A percentile compares a stretch with the other conserved stretches of the same genome.
phyloP scores from a whole-genome alignment of 2,329 filamentous ascomycete genomes.

The Emmonsia crescens region DNA sequence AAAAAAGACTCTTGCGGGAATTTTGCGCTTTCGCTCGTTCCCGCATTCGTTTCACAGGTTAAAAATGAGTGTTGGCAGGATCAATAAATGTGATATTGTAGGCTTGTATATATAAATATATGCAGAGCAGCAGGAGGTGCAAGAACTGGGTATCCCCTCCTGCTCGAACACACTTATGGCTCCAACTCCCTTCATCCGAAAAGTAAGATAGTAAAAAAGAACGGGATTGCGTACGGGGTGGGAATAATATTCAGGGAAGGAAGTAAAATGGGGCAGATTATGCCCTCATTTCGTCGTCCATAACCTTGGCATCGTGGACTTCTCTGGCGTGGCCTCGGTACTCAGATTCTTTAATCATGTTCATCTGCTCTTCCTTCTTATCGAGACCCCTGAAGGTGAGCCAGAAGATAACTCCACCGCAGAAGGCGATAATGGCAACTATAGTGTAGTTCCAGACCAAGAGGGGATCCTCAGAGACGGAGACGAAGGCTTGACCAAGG shows the following conservation, averaged over 20 bases:
- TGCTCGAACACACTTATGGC: neutral
- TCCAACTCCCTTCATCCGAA: neutral
- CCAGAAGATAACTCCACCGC: conserved; percentile 58
- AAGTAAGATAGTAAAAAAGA: neutral
- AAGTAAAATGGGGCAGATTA: neutral
- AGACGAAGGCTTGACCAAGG: conserved; percentile 55
- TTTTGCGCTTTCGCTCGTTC: neutral
- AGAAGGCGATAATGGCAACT: conserved; percentile 50
- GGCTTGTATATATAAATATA: neutral
- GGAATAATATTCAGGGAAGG: neutral
- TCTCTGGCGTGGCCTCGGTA: neutral
- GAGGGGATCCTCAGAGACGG: conserved; percentile 51
- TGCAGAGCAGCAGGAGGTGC: neutral
- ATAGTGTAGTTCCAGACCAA: conserved; percentile 61
- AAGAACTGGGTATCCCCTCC: neutral
- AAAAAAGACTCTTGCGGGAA: neutral
- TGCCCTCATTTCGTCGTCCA: neutral
- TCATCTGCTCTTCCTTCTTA: conserved; percentile 55
- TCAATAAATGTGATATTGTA: neutral
- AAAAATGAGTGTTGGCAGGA: neutral
- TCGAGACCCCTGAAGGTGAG: conserved; percentile 54
- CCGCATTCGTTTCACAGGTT: neutral
- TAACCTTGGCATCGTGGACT: neutral
- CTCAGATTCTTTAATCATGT: conserved; percentile 25
- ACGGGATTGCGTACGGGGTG: neutral